These are phyloP conservation scores for Neoboletus brunneissimus DNA, from an alignment of 768 basidiomycete genomes.

Conservation along the genomic window DNA sequence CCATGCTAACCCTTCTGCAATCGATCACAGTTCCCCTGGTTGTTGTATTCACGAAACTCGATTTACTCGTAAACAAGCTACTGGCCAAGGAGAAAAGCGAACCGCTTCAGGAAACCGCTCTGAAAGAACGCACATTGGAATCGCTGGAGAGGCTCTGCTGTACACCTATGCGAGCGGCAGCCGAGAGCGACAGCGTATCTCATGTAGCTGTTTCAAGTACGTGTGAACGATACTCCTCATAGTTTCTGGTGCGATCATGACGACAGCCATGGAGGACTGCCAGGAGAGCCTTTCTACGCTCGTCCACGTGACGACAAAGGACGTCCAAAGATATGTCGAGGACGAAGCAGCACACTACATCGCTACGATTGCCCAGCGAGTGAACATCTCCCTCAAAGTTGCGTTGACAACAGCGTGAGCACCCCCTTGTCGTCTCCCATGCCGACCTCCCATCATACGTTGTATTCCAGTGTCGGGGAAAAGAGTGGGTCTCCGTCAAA, in stretches of 20 bases:
- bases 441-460: not conserved
- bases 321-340: not conserved
- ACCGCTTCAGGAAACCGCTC: not conserved
- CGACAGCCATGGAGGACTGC: not conserved
- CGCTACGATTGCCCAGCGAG: not conserved
- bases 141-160: not conserved
- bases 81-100: not conserved
- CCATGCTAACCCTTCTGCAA: not conserved
- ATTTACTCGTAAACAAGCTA: not conserved
- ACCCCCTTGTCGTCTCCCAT: not conserved
- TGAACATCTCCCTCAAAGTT: not conserved
- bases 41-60: constrained; percentile 8
- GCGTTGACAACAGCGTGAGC: not conserved
- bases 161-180: not conserved
- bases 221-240: not conserved
- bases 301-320: not conserved
- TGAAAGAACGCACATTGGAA: not conserved
- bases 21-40: constrained; percentile 2
- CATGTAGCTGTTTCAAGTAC: constrained; percentile 4
- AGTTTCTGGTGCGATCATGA: not conserved
- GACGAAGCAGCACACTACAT: not conserved
- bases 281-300: not conserved
- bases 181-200: not conserved
- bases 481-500: not conserved
- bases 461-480: not conserved